These are phyloP conservation scores for Diaporthe ampelina DNA, from an alignment of 2,329 filamentous ascomycete species.

Conservation along the genomic window DNA sequence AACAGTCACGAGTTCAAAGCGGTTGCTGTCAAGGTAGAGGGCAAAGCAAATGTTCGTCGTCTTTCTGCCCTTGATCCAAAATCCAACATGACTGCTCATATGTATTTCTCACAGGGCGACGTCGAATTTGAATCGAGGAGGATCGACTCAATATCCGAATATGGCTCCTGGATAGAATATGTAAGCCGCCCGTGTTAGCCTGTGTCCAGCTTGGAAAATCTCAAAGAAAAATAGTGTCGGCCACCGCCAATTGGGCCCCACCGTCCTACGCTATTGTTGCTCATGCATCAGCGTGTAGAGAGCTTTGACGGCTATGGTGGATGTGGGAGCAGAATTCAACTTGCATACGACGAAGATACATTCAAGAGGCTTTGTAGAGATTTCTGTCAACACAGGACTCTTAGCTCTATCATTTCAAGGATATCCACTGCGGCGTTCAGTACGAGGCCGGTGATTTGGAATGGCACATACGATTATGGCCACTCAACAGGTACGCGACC, in stretches of 20 bases:
- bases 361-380: conserved; percentile 17
- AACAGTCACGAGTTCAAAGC: background rate
- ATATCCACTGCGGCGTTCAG: no score
- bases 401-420: no score
- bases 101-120: background rate
- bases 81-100: background rate
- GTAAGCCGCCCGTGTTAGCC: background rate
- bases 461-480: no score
- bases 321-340: conserved; percentile 13
- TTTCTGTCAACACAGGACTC: no score
- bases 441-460: no score
- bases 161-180: background rate
- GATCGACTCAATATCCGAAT: background rate
- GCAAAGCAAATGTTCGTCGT: background rate
- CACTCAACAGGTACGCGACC: no score
- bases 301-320: background rate
- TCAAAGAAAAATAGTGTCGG: background rate
- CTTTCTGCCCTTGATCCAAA: background rate
- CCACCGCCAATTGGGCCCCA: background rate
- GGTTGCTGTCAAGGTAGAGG: background rate
- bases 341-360: conserved; percentile 40
- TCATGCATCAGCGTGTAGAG: background rate
- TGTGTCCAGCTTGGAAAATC: no score
- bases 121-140: background rate
- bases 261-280: background rate